Base-by-base conservation (phyloP, 2,329 filamentous ascomycete genomes). In the Aspergillus sp. region DNA sequence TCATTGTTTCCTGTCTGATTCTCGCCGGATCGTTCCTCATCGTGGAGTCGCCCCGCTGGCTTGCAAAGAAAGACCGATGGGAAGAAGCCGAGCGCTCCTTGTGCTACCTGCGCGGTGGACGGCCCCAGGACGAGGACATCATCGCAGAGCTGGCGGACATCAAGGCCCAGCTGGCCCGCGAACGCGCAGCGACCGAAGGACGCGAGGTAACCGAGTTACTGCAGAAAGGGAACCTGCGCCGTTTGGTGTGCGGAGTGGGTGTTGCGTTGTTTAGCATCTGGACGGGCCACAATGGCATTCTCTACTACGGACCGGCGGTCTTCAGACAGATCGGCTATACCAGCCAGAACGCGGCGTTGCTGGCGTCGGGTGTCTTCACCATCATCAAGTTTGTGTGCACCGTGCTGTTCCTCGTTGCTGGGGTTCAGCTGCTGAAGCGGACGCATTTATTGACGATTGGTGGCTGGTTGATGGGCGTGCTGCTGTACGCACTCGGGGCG, bases 271-370 rank as follows among this genome's bases (percentile, higher is more conserved):
- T 47, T 13, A 36, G 29, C 6, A 47, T 47, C 31, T 47, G 45
- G 45, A 47, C 45, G 10, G 45, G 45, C 2, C 45, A 47, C 10
- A 47, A 47, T 34, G 45, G 45, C 13, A 47, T 47, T 29, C 19
- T 47, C 16, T 47, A 47, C 45, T 47, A 47, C 34, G 45, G 45
- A 14, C 45, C 45, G 4, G 21, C 45, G 19, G 45, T 47, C 13
- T 47, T 47, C 21, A n/a, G 45, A 19, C 45, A 47, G 19, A 47
- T 47, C n/a, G 45, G 45, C 13, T 47, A 47, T 38, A 21, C 45
- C 29, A 47, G 45, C 38, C 45, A 47, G 45, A 47, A 47, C 11
- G 45, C 45, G 11, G 45, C 45, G 6, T n/a, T 47, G 5, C 45
- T 47, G 9, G 45, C 45, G 10, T 36, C 45, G 16, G 45, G 45